Conservation (phyloP, 2,329 filamentous ascomycete genomes). For the Hymenoscyphus linearis region DNA sequence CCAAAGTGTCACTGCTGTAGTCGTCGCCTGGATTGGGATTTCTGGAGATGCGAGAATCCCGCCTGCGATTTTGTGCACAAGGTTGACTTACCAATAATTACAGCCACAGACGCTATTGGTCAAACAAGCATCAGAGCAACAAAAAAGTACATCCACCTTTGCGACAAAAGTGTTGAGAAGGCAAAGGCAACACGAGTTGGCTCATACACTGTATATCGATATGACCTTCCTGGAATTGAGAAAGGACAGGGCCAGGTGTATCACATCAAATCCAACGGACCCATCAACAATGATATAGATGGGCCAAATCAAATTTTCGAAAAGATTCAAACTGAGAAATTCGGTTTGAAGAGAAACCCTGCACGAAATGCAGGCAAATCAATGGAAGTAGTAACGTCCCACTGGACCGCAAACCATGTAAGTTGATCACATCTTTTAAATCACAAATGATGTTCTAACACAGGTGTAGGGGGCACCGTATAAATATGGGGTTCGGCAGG, state of each 20-base stretch:
- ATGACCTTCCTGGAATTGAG: constrained; percentile 41
- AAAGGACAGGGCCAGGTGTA: constrained; percentile 43
- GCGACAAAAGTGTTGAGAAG: neutral
- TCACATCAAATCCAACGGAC: constrained; percentile 46
- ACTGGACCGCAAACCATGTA: constrained; percentile 50
- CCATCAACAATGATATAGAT: constrained; percentile 43
- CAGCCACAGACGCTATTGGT: constrained; percentile 14
- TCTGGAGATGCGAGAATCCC: constrained; percentile 54
- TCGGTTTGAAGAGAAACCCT: constrained; percentile 42
- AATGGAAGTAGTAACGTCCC: constrained; percentile 43
- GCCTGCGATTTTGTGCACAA: constrained; percentile 44
- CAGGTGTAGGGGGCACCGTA: constrained; percentile 53
- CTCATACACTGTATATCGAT: too few species aligned
- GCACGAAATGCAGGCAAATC: constrained; percentile 35
- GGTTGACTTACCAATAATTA: constrained; percentile 7
- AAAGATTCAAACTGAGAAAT: constrained; percentile 39
- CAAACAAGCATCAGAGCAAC: neutral
- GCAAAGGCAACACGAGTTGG: constrained; percentile 10
- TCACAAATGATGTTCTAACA: constrained; percentile 7
- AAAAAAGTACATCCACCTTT: neutral
- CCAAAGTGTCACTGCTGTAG: constrained; percentile 57
- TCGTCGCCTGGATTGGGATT: constrained; percentile 53
- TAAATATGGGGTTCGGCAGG: constrained; percentile 56
- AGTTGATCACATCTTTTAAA: constrained; percentile 16
- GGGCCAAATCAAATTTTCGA: constrained; percentile 60